A percentile compares a stretch with the other conserved stretches of the same genome.
phyloP scores from a whole-genome alignment of 2,329 filamentous ascomycete genomes.

The Hypoxylon sp. region DNA sequence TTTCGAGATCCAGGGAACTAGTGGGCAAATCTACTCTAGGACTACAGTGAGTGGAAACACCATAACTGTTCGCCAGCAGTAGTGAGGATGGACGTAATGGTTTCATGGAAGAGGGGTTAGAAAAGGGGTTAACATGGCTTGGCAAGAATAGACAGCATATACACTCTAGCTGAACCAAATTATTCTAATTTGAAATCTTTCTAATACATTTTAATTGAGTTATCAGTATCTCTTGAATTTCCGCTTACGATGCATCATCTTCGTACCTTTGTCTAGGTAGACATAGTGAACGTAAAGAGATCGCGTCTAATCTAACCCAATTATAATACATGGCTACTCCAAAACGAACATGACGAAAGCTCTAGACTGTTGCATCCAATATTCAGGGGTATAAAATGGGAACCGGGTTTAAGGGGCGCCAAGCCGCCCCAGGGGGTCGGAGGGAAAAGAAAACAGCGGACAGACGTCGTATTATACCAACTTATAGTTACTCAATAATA shows the following conservation, averaged over 20 bases:
- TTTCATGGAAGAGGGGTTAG: neutral
- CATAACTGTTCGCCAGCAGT: constrained; percentile 20
- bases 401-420: constrained; percentile 15
- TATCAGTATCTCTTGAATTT: too few relatives aligned
- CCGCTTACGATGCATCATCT: too few relatives aligned
- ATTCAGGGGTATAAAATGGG: neutral
- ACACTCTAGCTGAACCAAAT: neutral
- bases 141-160: neutral
- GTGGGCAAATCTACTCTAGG: constrained; percentile 38
- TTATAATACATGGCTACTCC: neutral
- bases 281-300: neutral
- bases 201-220: too few relatives aligned
- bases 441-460: neutral
- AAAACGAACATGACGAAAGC: neutral
- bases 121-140: neutral
- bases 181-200: neutral
- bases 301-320: neutral
- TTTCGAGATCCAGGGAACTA: constrained; percentile 41
- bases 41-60: constrained; percentile 23
- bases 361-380: neutral
- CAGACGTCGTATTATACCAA: constrained; percentile 12
- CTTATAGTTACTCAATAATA: neutral
- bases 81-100: neutral
- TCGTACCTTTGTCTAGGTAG: too few relatives aligned
- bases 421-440: neutral